Percentiles rank a stretch among this genome's conserved stretches.
These are phyloP conservation scores for Cordyceps cateniannulata DNA, from an alignment of 2,329 filamentous ascomycete genomes.

Conservation along the genomic window DNA sequence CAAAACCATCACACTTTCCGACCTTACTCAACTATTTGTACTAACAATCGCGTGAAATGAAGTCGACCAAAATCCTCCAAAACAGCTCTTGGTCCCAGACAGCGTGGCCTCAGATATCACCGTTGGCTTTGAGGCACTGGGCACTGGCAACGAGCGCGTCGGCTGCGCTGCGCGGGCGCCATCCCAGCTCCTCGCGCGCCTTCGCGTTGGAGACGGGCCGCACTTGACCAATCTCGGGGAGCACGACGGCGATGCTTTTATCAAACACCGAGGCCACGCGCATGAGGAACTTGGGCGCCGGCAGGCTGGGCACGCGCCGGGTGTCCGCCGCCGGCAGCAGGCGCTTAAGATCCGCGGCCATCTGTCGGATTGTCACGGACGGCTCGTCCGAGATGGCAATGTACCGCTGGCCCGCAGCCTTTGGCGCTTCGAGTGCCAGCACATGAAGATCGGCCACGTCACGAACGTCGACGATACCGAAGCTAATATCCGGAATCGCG, in stretches of 20 bases:
- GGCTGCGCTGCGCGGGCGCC: conserved; percentile 5
- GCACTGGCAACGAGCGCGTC: conserved; percentile 9
- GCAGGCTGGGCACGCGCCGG: not conserved
- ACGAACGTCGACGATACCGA: conserved; percentile 18
- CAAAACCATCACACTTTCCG: no score
- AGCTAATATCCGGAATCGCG: conserved; percentile 22
- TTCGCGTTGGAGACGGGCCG: conserved; percentile 6
- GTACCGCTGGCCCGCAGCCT: conserved; percentile 9
- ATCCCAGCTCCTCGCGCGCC: conserved; percentile 2
- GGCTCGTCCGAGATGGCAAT: conserved; percentile 10
- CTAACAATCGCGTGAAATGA: no score
- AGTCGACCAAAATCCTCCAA: no score
- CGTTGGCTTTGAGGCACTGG: conserved; percentile 5
- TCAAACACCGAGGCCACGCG: not conserved
- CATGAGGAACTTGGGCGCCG: not conserved
- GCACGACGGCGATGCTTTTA: not conserved
- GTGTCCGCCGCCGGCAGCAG: not conserved
- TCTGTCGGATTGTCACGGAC: not conserved
- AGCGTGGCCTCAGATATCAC: no score
- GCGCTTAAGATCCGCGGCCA: not conserved
- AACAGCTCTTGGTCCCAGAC: no score
- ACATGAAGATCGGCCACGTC: conserved; percentile 17
- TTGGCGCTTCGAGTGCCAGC: conserved; percentile 6
- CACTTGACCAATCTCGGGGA: conserved; percentile 3
- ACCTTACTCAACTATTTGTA: no score